Percentiles rank a stretch among this genome's conserved stretches.
These are phyloP conservation scores for Thymus mandschuricus DNA, from an alignment of 257 asterid species.

Conservation along the genomic window DNA sequence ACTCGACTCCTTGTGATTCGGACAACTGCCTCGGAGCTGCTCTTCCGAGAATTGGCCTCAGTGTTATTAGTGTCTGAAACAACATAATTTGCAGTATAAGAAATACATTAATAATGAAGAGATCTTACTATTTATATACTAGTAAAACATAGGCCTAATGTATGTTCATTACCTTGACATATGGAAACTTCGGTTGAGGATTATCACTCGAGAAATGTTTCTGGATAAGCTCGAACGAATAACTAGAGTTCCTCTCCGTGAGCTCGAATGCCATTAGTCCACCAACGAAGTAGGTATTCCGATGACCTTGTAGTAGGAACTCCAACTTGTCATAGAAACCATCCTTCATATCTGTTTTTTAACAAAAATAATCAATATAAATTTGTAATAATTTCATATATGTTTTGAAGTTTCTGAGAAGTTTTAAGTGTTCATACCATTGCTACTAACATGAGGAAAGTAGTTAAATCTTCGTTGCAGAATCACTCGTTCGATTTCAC, in stretches of 20 bases:
- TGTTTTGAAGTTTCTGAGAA: background rate
- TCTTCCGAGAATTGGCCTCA: constrained; percentile 35
- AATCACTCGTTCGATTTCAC: constrained; percentile 49
- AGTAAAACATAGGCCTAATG: background rate
- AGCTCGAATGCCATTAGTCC: constrained; percentile 95
- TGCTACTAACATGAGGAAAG: constrained; percentile 75
- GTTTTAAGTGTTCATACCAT: constrained; percentile 45
- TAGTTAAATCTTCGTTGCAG: constrained; percentile 74
- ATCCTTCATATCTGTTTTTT: constrained; percentile 70
- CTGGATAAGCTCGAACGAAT: constrained; percentile 56
- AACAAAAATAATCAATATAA: too few relatives aligned
- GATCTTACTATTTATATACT: background rate
- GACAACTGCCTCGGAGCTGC: constrained; percentile 32
- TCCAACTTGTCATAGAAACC: constrained; percentile 77
- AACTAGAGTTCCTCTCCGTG: constrained; percentile 82
- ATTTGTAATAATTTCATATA: background rate
- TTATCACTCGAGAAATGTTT: constrained; percentile 63
- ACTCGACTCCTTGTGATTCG: constrained; percentile 49
- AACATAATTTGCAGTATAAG: background rate
- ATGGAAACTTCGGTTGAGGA: constrained; percentile 59
- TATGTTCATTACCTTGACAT: constrained; percentile 57
- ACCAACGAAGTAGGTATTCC: constrained; percentile 68
- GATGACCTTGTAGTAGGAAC: constrained; percentile 72
- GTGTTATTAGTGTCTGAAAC: constrained; percentile 47
- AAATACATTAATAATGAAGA: background rate